Evolutionary conservation across 2,329 filamentous ascomycete genomes (phyloP), one percentile per base, ranked within the genome.

Genomic region (Phyllosticta citrichinensis): DNA sequence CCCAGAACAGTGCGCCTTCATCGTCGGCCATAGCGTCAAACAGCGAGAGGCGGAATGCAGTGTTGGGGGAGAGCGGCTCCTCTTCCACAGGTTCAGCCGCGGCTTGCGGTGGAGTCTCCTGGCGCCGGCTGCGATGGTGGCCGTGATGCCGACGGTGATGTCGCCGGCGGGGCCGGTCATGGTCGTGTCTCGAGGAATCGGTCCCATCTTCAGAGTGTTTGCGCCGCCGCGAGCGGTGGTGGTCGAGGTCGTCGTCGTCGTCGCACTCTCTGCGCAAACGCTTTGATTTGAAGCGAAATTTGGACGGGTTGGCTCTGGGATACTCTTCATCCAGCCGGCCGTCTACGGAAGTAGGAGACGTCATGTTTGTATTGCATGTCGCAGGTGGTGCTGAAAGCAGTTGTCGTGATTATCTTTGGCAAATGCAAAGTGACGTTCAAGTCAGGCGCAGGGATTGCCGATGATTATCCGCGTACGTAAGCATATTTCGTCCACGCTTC

Each of bases 11-110:
- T 1, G 94, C 94, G 55, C 93, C 94, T 75, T 99, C 94, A 70
- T 97, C 93, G 74, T 99, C 94, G 47, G 91, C 93, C 74, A 99
- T 87, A 33, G 94, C 94, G 73, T 99, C 94, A 76, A 97, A 97
- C 5, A 99, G 85, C 0, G 91, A 96, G 73, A 96, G 90, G 30
- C 90, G 87, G 73, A 99, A 99, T 0, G 93, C 91, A 0, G 82
- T 79, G 51, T 91, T 86, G 0, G 89, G 81, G 40, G 40, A 47
- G 14, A 47, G 14, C 6, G 40, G 40, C 40, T 47, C 40, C 6
- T 47, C 40, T 66, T 88, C 83, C 17, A 89, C 77, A n/a, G 40
- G 40, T 47, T 47, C 40, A n/a, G 40, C 14, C 1, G 17, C 14
- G 40, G 40, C 14, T 8, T 17, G 14, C 1, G 40, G 17, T 19